Percentiles rank a stretch among this genome's conserved stretches.
Evolutionary conservation across 345 rosid genomes (phyloP).

Genomic region (Eucalyptus curtisii): DNA sequence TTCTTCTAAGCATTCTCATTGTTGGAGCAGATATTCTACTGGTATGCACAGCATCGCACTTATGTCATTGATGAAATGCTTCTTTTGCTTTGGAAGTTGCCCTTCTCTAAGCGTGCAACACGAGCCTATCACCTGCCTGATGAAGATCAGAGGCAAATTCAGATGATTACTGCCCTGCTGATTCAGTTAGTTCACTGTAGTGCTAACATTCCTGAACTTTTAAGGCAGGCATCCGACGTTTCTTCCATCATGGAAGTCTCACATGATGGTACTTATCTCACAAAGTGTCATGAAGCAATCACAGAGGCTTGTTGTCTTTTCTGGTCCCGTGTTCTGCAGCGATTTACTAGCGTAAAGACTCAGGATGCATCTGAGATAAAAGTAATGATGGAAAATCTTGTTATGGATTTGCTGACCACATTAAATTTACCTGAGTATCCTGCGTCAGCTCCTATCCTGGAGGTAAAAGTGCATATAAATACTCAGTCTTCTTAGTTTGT

Average conservation of each 20-base stretch:
- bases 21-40: slow-evolving; percentile 67
- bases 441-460: slow-evolving; percentile 82
- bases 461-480: slow-evolving; percentile 33
- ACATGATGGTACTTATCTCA: slow-evolving; percentile 54
- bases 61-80: slow-evolving; percentile 82
- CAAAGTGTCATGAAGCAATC: slow-evolving; percentile 69
- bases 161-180: slow-evolving; percentile 89
- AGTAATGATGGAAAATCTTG: slow-evolving; percentile 86
- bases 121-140: slow-evolving; percentile 91
- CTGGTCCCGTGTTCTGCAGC: slow-evolving; percentile 97
- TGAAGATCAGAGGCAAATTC: slow-evolving; percentile 98
- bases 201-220: slow-evolving; percentile 77
- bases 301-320: slow-evolving; percentile 93
- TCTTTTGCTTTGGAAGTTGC: slow-evolving; percentile 87
- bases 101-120: slow-evolving; percentile 63
- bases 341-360: slow-evolving; percentile 65
- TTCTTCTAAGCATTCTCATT: not conserved
- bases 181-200: slow-evolving; percentile 93
- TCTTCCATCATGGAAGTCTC: slow-evolving; percentile 48
- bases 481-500: not conserved
- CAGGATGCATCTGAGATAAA: slow-evolving; percentile 96
- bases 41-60: slow-evolving; percentile 73
- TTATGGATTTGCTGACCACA: slow-evolving; percentile 79
- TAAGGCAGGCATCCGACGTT: slow-evolving; percentile 50
- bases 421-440: slow-evolving; percentile 96